These are phyloP conservation scores for Pseudozyma hubeiensis DNA, from an alignment of 1,284 basidiomycete species.

Conservation along the genomic window DNA sequence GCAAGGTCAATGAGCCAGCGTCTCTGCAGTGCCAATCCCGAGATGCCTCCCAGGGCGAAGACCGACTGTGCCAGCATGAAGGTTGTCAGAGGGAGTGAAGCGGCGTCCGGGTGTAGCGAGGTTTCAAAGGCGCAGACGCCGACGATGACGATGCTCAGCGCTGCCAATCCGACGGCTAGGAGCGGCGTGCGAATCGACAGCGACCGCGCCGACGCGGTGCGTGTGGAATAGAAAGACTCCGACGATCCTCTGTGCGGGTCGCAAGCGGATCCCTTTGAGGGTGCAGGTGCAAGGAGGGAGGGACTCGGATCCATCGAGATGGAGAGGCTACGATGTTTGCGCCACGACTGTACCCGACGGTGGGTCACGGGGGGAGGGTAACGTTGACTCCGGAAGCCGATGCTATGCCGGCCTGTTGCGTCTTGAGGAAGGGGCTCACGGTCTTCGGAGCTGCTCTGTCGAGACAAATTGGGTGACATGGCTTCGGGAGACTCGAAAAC, in stretches of 20 bases:
- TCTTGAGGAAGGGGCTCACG: slow-evolving; percentile 1
- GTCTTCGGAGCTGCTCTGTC: slow-evolving; percentile 40
- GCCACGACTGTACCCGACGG: slow-evolving; percentile 33
- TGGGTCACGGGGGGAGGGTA: slow-evolving; percentile 30
- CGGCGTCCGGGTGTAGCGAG: slow-evolving; percentile 45
- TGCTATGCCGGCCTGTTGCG: not conserved
- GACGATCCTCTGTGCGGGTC: slow-evolving; percentile 4
- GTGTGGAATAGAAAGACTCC: not conserved
- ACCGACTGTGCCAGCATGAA: slow-evolving; percentile 54
- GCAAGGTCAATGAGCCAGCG: slow-evolving; percentile 53
- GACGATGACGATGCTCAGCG: slow-evolving; percentile 40
- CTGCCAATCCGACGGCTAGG: slow-evolving; percentile 43
- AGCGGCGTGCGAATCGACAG: slow-evolving; percentile 18
- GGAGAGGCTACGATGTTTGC: slow-evolving; percentile 40
- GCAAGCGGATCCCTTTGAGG: not conserved
- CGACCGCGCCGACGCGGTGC: slow-evolving; percentile 12
- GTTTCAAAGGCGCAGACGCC: slow-evolving; percentile 44
- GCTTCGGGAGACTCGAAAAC: slow-evolving; percentile 24
- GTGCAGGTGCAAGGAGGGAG: not conserved
- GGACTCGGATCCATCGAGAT: slow-evolving; percentile 24
- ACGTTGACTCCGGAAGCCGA: slow-evolving; percentile 28
- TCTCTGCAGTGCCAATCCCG: slow-evolving; percentile 34
- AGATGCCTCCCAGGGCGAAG: slow-evolving; percentile 42
- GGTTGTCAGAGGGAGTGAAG: slow-evolving; percentile 44
- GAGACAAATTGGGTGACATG: slow-evolving; percentile 22